Evolutionary conservation across 192 early-diverging fungal species (phyloP), one percentile per base, ranked within the genome.

Genomic region (Allomyces macrogynus): DNA sequence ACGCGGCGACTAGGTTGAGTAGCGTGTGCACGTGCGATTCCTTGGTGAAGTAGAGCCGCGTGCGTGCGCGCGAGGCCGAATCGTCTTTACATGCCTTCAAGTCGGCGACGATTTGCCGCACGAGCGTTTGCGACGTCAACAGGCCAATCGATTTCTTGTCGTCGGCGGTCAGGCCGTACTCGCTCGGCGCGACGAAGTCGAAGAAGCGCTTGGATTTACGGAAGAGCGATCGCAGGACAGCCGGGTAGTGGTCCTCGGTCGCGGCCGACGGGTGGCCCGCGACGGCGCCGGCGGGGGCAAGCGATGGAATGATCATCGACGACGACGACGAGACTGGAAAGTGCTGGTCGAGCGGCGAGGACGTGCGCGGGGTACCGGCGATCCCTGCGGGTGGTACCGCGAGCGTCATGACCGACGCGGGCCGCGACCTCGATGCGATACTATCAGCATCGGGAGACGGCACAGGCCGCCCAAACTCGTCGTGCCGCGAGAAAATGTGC

Each of bases 11-110:
- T 23, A 95, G 79, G 68, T 95, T 98, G 43, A 98, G 79, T 63
- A 98, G 73, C 1, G 88, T 88, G 69, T 93, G 90, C 23, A 95
- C 87, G 75, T 98, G 94, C 24, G 87, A 89, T 73, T 90, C 86
- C 75, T 95, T 98, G 2, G 93, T 95, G 69, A 95, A 98, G 69
- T 93, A 98, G 32, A 98, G 78, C 25, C 89, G 70, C 11, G 89
- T 87, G 42, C 83, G 76, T 11, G 87, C 77, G 8, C 72, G 69
- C 22, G 75, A 66, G 10, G 79, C 75, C 10, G 70, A 68, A 43
- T 77, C 0, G 11, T 25, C 25, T 66, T 64, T 40, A 69, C 71
- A 24, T 68, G 69, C 40, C 62, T 24, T 79, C 27, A 80, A 77
- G 68, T 95, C 91, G 23, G 72, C 69, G 11, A 91, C 76, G 27